Base-by-base conservation (phyloP, 768 basidiomycete genomes). In the Hypsizygus marmoreus region DNA sequence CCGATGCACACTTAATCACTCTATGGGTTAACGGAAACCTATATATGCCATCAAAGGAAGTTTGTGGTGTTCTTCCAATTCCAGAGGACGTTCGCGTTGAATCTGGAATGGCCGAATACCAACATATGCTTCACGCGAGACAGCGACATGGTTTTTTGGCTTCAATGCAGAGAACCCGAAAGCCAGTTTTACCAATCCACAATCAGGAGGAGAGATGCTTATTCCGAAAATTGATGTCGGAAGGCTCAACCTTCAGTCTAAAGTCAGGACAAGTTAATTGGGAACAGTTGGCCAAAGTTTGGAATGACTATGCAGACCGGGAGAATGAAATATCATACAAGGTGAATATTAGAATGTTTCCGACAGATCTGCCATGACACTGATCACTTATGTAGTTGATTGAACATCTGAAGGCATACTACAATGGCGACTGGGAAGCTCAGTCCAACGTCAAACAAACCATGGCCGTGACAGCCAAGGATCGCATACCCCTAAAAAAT, bases 131-230 rank as follows among this genome's bases (percentile, higher is more conserved):
- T 36, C 19, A 36, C 35, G 19, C 35, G 19, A 36, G 23, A 36
- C 19, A 23, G 19, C 19, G 23, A 23, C 19, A 36, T 13, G 19
- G 6, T 0, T 28, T 39, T 20, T 26, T 36, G 11, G 43, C 50
- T 5, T 25, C 36, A 10, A 54, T 57, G 42, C 62, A 64, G 40
- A 57, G 59, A 0, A 60, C 60, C n/a, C 45, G 50, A 20, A 58
- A 58, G 38, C 43, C 62, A 4, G 47, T 61, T 6, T 38, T 63
- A 6, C 60, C 60, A 2, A 36, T 64, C 42, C 60, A 64, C 33
- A 59, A 51, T 10, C 2, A 43, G 17, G 51, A 41, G 3, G 62
- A 64, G 31, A 53, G 54, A 10, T 20, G 44, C 5, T 47, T 65
- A 17, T 66, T 63, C 45, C 31, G 31, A 44, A 46, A 38, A 19